Evolutionary conservation across 129 eudicot species (phyloP), one percentile per base, ranked within the genome.

Genomic region (Arctium minus): DNA sequence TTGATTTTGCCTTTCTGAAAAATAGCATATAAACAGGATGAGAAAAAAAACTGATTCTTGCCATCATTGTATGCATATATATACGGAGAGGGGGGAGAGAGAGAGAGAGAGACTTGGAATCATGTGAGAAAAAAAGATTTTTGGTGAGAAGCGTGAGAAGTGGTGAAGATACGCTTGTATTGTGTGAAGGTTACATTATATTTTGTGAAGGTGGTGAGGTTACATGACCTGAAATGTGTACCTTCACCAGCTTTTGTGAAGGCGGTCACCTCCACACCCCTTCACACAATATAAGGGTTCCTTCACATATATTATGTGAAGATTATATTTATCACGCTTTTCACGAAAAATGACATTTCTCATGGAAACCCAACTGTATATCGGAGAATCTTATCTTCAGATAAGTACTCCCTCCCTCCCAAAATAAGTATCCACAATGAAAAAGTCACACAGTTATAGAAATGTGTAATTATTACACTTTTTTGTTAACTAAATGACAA

Each of bases 1-100:
- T 91, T 93, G 60, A 78, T 84, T 84, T 89, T 95, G 38, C 92
- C 97, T 83, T 88, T 91, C 97, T 91, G 90, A 56, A 74, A 72
- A 64, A 22, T 3, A 5, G 56, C 42, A 69, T 30, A 12, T 7
- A 50, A 42, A 39, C 39, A 37, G 37, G 29, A 67, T 69, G 17
- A 1, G 33, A 60, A 17, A 11, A 5, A 35, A 40, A n/a, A 18
- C 8, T 35, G 37, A 60, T 36, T 64, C 6, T 5, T 22, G 13
- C 31, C 53, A 64, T 64, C 72, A 11, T 22, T 22, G 15, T 65
- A 77, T 53, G n/a, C 50, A 60, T 42, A 42, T 42, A 42, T 8
- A 42, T 42, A 42, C 0, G 7, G 12, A 44, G 22, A 33, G 46
- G 1, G 46, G 7, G 8, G 9, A 40, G 46, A 40, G 46, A 40